Evolutionary conservation across 1,139 yeast genomes (phyloP), one percentile per base, ranked within the genome.

Genomic region (Taphrina sp.): DNA sequence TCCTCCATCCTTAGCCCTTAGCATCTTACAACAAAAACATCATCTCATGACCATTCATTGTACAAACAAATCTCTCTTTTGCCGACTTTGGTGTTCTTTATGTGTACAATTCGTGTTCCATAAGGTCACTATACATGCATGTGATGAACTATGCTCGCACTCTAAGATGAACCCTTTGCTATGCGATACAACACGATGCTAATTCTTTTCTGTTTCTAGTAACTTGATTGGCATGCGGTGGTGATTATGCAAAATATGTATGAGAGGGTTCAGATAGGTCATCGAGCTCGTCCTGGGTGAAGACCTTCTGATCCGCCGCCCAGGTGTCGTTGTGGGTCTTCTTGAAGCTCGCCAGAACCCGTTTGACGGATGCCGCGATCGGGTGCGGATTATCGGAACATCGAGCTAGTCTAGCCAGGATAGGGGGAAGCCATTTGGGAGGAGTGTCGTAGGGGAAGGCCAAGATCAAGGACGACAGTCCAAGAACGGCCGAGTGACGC

Each of bases 251-350:
- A 70, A 89, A 90, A 67, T 94, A 94, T 68, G 95, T 87, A 69
- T 87, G 85, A 85, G 95, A 85, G 39, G 90, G 72, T 2, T 92
- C 96, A 41, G 98, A 98, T 56, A 94, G 74, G 68, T 89, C 96
- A 65, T 89, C 95, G 52, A 89, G 74, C 69, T 92, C 95, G 12
- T 83, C 87, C 52, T 78, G 80, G 4, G 82, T 80, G 68, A 94
- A 94, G 5, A 80, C 81, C 64, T 76, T 76, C 59, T 86, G 79
- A 68, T 94, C 98, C 61, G 88, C 78, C 64, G 86, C 95, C 99
- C 99, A 94, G 0, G 96, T 88, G 66, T 94, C 98, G 58, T 90
- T 95, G 63, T 98, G 79, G 3, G 88, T 83, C 72, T 89, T 90
- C 68, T 90, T 92, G 71, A 92, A 94, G 61, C 82, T 84, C 59